A percentile compares a stretch with the other conserved stretches of the same genome.
Evolutionary conservation across 176 grass and related monocot genomes (phyloP).

Genomic region (Canna indica): DNA sequence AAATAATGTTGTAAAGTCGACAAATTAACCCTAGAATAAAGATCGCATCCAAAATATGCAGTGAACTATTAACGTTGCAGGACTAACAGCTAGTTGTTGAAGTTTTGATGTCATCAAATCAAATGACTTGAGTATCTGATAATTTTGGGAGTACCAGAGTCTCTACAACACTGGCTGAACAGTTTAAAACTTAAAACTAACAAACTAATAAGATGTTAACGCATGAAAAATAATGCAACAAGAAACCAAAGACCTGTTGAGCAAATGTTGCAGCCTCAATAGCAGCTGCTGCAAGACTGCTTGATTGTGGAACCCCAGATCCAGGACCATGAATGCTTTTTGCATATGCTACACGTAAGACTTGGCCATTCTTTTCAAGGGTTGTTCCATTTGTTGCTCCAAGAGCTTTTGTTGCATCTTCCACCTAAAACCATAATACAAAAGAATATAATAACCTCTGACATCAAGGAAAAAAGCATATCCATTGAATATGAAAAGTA

Average conservation of each 20-base stretch:
- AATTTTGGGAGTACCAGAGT: too few species aligned
- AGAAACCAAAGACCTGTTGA: slow-evolving; percentile 59
- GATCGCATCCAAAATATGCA: too few species aligned
- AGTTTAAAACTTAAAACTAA: background rate
- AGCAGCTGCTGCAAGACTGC: slow-evolving; percentile 83
- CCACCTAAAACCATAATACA: slow-evolving; percentile 47
- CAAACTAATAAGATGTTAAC: background rate
- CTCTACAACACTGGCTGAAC: background rate
- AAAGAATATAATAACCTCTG: slow-evolving; percentile 16
- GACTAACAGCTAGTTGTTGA: too few species aligned
- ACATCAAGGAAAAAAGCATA: slow-evolving; percentile 17
- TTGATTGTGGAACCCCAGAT: slow-evolving; percentile 61
- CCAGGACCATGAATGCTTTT: slow-evolving; percentile 88
- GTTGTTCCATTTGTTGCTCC: slow-evolving; percentile 90
- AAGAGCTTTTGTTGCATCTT: slow-evolving; percentile 94
- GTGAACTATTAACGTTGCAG: too few species aligned
- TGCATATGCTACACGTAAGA: slow-evolving; percentile 87
- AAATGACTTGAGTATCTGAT: too few species aligned
- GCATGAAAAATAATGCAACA: background rate
- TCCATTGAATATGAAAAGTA: slow-evolving; percentile 28
- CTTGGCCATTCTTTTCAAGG: slow-evolving; percentile 91
- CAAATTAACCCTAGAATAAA: too few species aligned
- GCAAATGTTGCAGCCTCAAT: slow-evolving; percentile 99
- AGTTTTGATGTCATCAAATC: too few species aligned
- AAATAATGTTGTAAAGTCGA: too few species aligned